Conservation (phyloP, 257 asterid species). For the Solanum pinnatisectum region DNA sequence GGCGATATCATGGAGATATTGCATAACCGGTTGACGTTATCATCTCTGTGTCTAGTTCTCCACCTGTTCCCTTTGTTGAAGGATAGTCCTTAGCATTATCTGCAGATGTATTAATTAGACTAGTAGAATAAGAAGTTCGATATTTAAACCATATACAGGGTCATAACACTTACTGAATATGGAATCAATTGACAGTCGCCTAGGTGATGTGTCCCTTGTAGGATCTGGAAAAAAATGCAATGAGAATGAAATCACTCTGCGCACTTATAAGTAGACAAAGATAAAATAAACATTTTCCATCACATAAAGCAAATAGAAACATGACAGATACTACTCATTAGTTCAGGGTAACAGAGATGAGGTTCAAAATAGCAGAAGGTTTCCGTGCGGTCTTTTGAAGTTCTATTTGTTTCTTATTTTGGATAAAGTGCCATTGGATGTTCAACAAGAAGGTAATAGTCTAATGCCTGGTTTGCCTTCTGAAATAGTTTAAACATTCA, state of each 20-base stretch:
- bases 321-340: background rate
- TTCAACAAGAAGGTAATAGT: background rate
- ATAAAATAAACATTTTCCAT: background rate
- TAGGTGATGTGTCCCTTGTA: constrained; percentile 49
- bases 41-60: constrained; percentile 49
- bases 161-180: constrained; percentile 36
- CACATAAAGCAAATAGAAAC: background rate
- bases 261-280: background rate
- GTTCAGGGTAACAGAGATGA: background rate
- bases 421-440: background rate
- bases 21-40: constrained; percentile 36
- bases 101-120: constrained; percentile 7
- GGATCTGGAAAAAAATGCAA: constrained; percentile 20
- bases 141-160: background rate
- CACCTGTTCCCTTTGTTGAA: constrained; percentile 11
- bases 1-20: constrained; percentile 41
- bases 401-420: background rate
- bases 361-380: background rate
- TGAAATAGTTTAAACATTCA: background rate
- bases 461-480: background rate
- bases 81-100: constrained; percentile 33
- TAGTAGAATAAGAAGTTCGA: background rate
- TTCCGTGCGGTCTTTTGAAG: background rate
- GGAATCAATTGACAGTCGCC: constrained; percentile 50
- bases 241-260: background rate